Evolutionary conservation across 306 rosid species (phyloP).

Genomic region (Cicer bijugum): DNA sequence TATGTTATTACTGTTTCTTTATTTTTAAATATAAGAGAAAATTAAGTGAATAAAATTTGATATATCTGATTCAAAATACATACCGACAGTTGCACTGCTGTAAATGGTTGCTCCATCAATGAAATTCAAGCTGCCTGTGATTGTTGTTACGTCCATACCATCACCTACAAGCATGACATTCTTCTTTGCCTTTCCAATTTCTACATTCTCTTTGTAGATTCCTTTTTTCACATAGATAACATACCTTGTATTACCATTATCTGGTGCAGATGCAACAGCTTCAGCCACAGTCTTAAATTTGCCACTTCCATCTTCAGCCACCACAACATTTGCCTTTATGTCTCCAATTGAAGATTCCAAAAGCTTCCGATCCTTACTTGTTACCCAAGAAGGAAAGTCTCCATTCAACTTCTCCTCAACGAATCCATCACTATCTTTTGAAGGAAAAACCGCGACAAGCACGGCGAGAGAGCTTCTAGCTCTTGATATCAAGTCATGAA

Average conservation of each 20-base stretch:
- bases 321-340: constrained; percentile 60
- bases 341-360: constrained; percentile 42
- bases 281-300: constrained; percentile 61
- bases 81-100: constrained; percentile 71
- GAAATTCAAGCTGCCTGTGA: constrained; percentile 65
- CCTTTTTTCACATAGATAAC: constrained; percentile 71
- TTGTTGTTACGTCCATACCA: constrained; percentile 66
- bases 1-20: no score
- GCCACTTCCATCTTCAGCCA: constrained; percentile 81
- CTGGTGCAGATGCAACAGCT: constrained; percentile 63
- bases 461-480: constrained; percentile 61
- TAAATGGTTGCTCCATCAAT: constrained; percentile 63
- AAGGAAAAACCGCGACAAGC: constrained; percentile 49
- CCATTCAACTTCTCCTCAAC: constrained; percentile 34
- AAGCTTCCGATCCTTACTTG: constrained; percentile 53
- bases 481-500: constrained; percentile 53
- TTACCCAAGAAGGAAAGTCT: constrained; percentile 58
- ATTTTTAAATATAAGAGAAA: no score
- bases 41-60: no score
- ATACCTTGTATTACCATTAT: constrained; percentile 59
- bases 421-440: neutral
- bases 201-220: constrained; percentile 61
- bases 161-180: constrained; percentile 74
- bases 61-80: neutral
- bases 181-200: constrained; percentile 55